Base-by-base conservation (phyloP, 257 asterid genomes). In the Solanum paucissectum region DNA sequence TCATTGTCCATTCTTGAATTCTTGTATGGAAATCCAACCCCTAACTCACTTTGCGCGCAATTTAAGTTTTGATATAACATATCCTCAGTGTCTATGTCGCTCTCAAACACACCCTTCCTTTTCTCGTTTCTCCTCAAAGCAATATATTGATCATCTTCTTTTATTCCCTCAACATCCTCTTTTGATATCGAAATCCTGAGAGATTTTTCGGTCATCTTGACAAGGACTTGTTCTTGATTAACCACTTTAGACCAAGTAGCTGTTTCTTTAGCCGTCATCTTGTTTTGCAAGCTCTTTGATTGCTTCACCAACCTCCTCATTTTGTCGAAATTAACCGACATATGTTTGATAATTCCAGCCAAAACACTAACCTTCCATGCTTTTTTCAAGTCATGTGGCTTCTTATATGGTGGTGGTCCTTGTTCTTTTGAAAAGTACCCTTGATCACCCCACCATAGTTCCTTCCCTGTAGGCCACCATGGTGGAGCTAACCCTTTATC, bases 391-490 rank as follows among this genome's bases (percentile, higher is more conserved):
- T 92, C 96, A 37, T 93, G 97, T 0, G 96, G 96, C 92, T 94
- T 94, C 89, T 90, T 90, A 23, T 94, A 95, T 1, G 96, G 96
- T 9, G 96, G 98, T 2, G 90, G 83, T 4, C 98, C 94, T 21
- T 93, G 91, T 12, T 93, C 89, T 6, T 62, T 83, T 9, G 93
- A 88, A 36, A n/a, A 5, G 29, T 29, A 29, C 12, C 95, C 98
- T 72, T 93, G 96, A 36, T 90, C 91, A 9, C 94, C 95, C 98
- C 95, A 94, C 98, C 96, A 95, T 0, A 88, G 7, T 71, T 95
- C 96, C 8, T 74, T 23, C 87, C 98, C 98, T 0, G 52, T 91
- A 0, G 98, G 98, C 98, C 98, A 95, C 98, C 98, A 95, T 0
- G 95, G 98, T 12, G 96, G 96, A 3, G 95, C 85, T 68, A 94